A percentile compares a stretch with the other conserved stretches of the same genome.
Evolutionary conservation across 129 eudicot genomes (phyloP).

Genomic region (Chrysanthemum lavandulifolium): DNA sequence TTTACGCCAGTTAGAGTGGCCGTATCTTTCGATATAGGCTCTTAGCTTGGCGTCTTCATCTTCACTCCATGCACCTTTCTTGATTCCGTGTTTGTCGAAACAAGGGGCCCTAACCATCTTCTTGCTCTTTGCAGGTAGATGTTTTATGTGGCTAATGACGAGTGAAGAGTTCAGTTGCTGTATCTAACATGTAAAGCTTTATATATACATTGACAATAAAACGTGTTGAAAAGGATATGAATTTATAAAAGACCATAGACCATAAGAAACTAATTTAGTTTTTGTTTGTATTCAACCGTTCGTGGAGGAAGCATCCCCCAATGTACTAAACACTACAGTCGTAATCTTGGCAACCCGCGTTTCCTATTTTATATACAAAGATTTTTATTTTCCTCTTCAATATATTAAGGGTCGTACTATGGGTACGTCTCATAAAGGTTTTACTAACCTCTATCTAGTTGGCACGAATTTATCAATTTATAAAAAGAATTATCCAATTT

Average conservation of each 20-base stretch:
- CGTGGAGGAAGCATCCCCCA: neutral
- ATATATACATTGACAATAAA: neutral
- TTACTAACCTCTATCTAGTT: too few species aligned
- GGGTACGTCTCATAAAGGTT: too few species aligned
- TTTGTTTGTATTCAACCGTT: neutral
- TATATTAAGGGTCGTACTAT: too few species aligned
- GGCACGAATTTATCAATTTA: too few species aligned
- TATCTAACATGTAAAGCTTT: neutral
- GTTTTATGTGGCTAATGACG: neutral
- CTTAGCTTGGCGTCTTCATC: conserved; percentile 28
- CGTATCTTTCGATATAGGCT: conserved; percentile 14
- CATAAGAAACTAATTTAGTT: neutral
- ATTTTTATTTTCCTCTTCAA: neutral
- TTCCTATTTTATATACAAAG: neutral
- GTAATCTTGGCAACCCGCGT: neutral
- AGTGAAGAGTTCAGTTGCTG: neutral
- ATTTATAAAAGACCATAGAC: neutral
- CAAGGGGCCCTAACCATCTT: conserved; percentile 25
- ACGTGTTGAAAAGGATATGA: conserved; percentile 8
- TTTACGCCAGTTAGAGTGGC: conserved; percentile 30
- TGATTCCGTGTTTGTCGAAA: conserved; percentile 24
- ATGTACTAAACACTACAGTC: neutral
- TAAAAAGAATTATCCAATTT: too few species aligned
- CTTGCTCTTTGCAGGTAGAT: neutral
- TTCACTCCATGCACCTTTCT: conserved; percentile 34